phyloP scores from a whole-genome alignment of 495 filamentous ascomycete genomes.

The Neurospora sublineolata region DNA sequence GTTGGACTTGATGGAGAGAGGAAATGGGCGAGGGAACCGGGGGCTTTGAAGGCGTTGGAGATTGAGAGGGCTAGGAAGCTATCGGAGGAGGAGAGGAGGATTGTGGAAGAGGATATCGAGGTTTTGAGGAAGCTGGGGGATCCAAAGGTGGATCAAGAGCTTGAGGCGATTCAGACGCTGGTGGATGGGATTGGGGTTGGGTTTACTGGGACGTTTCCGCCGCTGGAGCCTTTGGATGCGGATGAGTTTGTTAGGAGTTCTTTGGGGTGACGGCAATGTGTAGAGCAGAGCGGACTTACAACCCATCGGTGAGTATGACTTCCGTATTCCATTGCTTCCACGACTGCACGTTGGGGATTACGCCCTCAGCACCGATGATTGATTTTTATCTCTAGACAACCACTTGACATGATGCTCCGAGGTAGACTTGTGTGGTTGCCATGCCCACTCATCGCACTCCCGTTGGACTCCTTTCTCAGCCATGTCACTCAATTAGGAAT shows the following conservation, averaged over 20 bases:
- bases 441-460: not conserved
- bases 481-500: not conserved
- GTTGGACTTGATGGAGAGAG: not conserved
- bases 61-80: slow-evolving; percentile 16
- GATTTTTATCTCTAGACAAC: not conserved
- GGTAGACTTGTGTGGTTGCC: not conserved
- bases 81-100: slow-evolving; percentile 11
- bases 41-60: slow-evolving; percentile 11
- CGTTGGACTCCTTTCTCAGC: not conserved
- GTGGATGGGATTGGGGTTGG: slow-evolving; percentile 16
- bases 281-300: not conserved
- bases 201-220: not conserved
- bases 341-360: not conserved
- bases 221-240: slow-evolving; percentile 2
- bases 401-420: not conserved
- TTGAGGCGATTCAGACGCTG: slow-evolving; percentile 19
- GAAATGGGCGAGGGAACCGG: slow-evolving; percentile 3
- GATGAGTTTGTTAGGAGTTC: slow-evolving; percentile 4
- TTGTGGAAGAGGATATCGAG: slow-evolving; percentile 11
- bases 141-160: slow-evolving; percentile 13
- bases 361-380: not conserved
- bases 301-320: not conserved
- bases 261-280: not conserved
- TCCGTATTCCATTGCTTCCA: not conserved
- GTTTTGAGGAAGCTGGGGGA: slow-evolving; percentile 13